Evolutionary conservation across 768 basidiomycete species (phyloP), one percentile per base, ranked within the genome.

Genomic region (Boletus sp.): DNA sequence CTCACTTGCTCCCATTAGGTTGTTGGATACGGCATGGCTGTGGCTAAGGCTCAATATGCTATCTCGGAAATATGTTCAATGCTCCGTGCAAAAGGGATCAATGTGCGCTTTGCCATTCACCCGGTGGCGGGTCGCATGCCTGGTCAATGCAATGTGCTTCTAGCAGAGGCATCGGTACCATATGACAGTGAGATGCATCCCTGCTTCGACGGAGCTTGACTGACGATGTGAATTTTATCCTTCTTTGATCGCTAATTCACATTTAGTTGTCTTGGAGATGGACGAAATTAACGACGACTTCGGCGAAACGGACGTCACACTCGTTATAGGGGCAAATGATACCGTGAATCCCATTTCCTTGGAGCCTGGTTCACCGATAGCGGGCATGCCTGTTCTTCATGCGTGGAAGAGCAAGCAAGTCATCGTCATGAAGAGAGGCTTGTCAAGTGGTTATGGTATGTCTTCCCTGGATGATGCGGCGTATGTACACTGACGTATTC

Each of bases 231-330:
- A 34, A 48, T 35, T 40, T 19, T 45, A 29, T 15, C n/a, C 21
- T 30, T 40, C 19, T 14, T 10, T 23, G 30, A 55, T 42, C 19
- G 3, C 33, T 11, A 33, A 56, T 23, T 27, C 15, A 30, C 32
- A 17, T 33, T 27, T 61, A 92, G 91, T 93, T 59, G 90, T 93
- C 38, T 75, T 89, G 54, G 92, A 94, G 73, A 93, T 94, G 92
- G 92, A 94, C 56, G 92, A 94, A 72, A 93, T 94, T 74, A 93
- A 94, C 66, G 90, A 93, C 38, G 92, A 94, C 67, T 94, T 94
- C 70, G 76, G 78, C 49, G 89, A 90, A 34, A 94, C 92, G 0
- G 92, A 94, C 65, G 81, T 94, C n/a, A 89, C 87, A 7, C 81
- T 94, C 19, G 92, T 93, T 58, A 93, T 93, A 58, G 92, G 92